Evolutionary conservation across 2,329 filamentous ascomycete species (phyloP), one percentile per base, ranked within the genome.

Genomic region (Fusarium sp.): DNA sequence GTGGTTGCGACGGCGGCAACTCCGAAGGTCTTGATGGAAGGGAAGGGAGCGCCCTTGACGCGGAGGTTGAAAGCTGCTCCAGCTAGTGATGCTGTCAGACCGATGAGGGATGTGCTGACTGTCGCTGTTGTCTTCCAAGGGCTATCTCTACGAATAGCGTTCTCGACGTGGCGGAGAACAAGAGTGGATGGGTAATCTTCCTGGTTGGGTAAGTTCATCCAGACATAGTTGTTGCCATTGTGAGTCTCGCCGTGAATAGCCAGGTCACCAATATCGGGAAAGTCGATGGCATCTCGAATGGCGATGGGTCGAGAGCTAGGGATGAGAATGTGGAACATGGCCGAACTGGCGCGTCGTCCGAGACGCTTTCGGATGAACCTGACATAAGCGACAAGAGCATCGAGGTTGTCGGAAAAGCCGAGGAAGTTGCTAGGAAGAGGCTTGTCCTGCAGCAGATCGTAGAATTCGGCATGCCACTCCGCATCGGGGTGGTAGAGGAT

Each of bases 111-210:
- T 46, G 67, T 70, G 51, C 67, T 43, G 29, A 68, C 67, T 29
- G 67, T 71, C 0, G 67, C 67, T 6, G 67, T 44, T 13, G 62
- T 71, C 49, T 70, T 70, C 67, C 67, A 70, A 11, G 62, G 58
- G 10, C 67, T 70, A 6, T 70, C 67, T 12, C 52, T 27, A 3
- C 67, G 67, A 1, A 62, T 46, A 8, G 48, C 55, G 16, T 70
- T 70, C 16, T 65, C 67, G 6, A 70, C 67, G 4, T 70, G 62
- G 29, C 58, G 52, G 11, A 70, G 40, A 15, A 68, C 34, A 25
- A 70, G 34, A 22, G 58, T 64, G 3, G 41, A 41, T 16, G 67
- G 67, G 25, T 70, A 70, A 2, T 41, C 41, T 6, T 71, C 62
- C 11, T 47, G 27, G 8, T 54, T 70, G 4, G 67, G 67, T 27